phyloP scores from a whole-genome alignment of 148 eudicot species.

The Camellia sinensis region DNA sequence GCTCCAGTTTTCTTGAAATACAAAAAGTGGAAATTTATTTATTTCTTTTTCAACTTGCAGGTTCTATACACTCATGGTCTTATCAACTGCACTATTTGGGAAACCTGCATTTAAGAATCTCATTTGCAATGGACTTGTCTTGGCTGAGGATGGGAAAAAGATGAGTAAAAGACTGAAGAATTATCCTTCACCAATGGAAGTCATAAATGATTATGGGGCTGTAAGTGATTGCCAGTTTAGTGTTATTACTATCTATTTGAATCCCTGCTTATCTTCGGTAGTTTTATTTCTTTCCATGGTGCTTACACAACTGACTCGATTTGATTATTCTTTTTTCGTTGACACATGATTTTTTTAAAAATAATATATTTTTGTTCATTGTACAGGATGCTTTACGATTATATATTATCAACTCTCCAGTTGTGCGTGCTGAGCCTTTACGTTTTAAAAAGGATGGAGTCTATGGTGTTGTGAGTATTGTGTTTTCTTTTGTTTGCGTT shows the following conservation, averaged over 20 bases:
- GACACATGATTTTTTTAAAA: no score
- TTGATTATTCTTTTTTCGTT: background rate
- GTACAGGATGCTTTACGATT: slow-evolving; percentile 84
- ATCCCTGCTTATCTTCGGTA: background rate
- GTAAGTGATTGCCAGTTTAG: slow-evolving; percentile 43
- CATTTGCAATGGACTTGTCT: slow-evolving; percentile 96
- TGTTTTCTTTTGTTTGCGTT: background rate
- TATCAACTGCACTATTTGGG: slow-evolving; percentile 91
- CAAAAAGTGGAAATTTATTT: background rate
- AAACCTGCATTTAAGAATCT: slow-evolving; percentile 94
- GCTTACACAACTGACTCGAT: background rate
- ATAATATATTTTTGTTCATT: background rate
- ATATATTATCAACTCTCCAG: slow-evolving; percentile 92
- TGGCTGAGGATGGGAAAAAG: slow-evolving; percentile 98
- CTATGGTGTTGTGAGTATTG: slow-evolving; percentile 65
- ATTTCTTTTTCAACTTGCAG: slow-evolving; percentile 30
- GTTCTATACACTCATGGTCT: slow-evolving; percentile 98
- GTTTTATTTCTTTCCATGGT: background rate
- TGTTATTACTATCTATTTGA: background rate
- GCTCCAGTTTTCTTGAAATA: background rate
- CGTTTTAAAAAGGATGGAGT: slow-evolving; percentile 96
- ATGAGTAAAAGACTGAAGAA: slow-evolving; percentile 95
- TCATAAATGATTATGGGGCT: slow-evolving; percentile 86
- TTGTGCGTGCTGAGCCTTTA: slow-evolving; percentile 95
- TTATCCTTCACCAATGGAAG: slow-evolving; percentile 79